Percentiles rank a stretch among this genome's conserved stretches.
Conservation (phyloP, 768 basidiomycete species). For the Candolleomyces eurysporus region DNA sequence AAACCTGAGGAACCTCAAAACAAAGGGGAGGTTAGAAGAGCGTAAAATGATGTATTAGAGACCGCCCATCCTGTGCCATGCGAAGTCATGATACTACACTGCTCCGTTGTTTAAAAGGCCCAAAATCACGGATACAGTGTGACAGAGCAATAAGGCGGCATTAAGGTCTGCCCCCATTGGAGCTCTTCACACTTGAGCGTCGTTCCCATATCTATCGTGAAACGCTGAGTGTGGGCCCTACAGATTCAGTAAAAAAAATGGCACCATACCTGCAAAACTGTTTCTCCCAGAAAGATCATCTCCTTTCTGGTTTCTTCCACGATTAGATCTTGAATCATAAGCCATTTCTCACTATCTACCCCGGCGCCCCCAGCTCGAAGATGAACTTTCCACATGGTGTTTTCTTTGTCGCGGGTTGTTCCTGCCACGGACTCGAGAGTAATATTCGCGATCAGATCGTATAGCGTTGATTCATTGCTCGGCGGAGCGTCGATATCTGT, state of each 20-base stretch:
- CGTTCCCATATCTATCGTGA: constrained; percentile 61
- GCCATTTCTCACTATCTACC: constrained; percentile 90
- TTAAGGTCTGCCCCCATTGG: constrained; percentile 20
- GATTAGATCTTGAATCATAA: constrained; percentile 93
- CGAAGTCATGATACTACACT: neutral
- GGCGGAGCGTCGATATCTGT: constrained; percentile 77
- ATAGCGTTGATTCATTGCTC: constrained; percentile 61
- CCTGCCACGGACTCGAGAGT: constrained; percentile 94
- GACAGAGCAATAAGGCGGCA: constrained; percentile 3
- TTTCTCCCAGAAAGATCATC: constrained; percentile 97
- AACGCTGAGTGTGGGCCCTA: constrained; percentile 13
- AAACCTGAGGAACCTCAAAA: constrained; percentile 17
- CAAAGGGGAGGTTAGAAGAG: constrained; percentile 9
- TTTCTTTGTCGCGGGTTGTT: constrained; percentile 91
- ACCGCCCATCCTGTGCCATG: neutral
- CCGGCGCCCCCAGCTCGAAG: constrained; percentile 72
- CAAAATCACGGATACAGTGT: constrained; percentile 3
- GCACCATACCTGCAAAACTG: constrained; percentile 79
- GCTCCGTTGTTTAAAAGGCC: neutral
- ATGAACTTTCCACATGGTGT: constrained; percentile 91
- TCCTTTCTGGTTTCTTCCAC: constrained; percentile 96
- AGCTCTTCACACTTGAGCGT: constrained; percentile 30
- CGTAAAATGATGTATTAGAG: neutral
- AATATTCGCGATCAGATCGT: constrained; percentile 95
- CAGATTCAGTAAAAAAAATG: neutral